Conservation (phyloP, 495 filamentous ascomycete genomes). For the Podospora fimiseda region DNA sequence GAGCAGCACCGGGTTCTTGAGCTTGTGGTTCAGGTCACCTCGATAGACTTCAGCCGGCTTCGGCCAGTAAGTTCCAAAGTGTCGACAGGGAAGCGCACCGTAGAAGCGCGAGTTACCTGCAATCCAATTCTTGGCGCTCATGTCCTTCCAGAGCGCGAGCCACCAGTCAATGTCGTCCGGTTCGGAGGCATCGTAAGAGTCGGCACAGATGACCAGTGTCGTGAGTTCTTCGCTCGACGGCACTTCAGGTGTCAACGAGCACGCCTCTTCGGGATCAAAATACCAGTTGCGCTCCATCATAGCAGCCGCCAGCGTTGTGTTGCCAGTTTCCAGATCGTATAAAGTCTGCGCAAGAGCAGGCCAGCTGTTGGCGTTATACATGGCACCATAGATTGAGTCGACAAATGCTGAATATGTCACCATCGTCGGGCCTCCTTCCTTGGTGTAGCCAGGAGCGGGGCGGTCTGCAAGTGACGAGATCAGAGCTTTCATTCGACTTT, state of each 20-base stretch:
- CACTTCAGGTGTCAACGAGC: conserved; percentile 19
- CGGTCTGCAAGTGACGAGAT: conserved; percentile 28
- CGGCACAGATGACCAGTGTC: conserved; percentile 37
- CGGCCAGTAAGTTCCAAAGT: conserved; percentile 39
- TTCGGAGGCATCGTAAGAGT: conserved; percentile 35
- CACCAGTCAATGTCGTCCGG: conserved; percentile 40
- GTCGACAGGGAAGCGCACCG: conserved; percentile 36
- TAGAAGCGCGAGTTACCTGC: conserved; percentile 40
- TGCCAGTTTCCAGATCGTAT: conserved; percentile 37
- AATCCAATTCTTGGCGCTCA: conserved; percentile 38
- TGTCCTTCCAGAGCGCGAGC: conserved; percentile 36
- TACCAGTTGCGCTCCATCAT: conserved; percentile 34
- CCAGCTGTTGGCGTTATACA: conserved; percentile 40
- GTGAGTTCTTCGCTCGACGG: conserved; percentile 29
- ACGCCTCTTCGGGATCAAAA: conserved; percentile 30
- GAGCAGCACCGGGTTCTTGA: conserved; percentile 37
- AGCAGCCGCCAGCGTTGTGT: conserved; percentile 31
- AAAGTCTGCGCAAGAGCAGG: conserved; percentile 33
- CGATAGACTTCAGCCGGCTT: conserved; percentile 38
- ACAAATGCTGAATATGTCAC: conserved; percentile 39
- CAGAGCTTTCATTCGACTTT: conserved; percentile 31
- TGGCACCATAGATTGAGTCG: conserved; percentile 28
- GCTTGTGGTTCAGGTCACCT: conserved; percentile 35
- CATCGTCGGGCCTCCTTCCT: conserved; percentile 33
- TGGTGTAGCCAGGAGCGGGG: conserved; percentile 29